Base-by-base conservation (phyloP, 257 asterid species). In the Osmanthus fragrans region DNA sequence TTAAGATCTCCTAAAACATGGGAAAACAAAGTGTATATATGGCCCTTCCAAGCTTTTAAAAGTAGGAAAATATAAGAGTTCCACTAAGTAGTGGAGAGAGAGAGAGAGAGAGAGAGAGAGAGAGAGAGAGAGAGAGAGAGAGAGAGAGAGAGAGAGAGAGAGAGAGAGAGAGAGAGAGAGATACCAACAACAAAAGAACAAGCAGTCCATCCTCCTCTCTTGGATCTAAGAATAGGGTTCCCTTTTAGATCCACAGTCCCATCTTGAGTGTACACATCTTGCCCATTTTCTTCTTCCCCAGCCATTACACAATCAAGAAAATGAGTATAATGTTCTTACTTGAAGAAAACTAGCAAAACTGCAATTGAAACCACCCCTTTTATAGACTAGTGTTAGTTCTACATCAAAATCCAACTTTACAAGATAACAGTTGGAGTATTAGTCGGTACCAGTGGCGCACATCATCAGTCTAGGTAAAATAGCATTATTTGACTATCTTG, bases 141-240 rank as follows among this genome's bases (percentile, higher is more conserved):
- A n/a, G n/a, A n/a, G n/a, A n/a, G n/a, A n/a, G n/a, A n/a, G n/a
- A n/a, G n/a, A n/a, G n/a, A n/a, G n/a, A n/a, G n/a, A n/a, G n/a
- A n/a, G n/a, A n/a, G n/a, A n/a, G n/a, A n/a, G n/a, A 66, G 36
- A 45, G 60, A 68, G 7, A 30, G 21, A 25, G 71, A 49, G 4
- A 78, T 54, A 94, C 97, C 97, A 65, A 94, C 93, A 80, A 94
- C 78, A 64, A 94, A 92, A 83, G 82, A 87, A 73, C 98, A 94
- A 79, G 98, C 97, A 30, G 83, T 94, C 98, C 98, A 94, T 78
- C 98, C 93, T 73, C 98, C 98, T 5, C 84, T 83, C 56, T 88
- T 87, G 65, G 96, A 90, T 86, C 96, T 82, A 54, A 89, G 97
- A 65, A 92, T 60, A 11, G 97, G 97, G 66, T 89, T 90, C 36